Conservation (phyloP, 495 filamentous ascomycete genomes). For the Amorphotheca resinae region DNA sequence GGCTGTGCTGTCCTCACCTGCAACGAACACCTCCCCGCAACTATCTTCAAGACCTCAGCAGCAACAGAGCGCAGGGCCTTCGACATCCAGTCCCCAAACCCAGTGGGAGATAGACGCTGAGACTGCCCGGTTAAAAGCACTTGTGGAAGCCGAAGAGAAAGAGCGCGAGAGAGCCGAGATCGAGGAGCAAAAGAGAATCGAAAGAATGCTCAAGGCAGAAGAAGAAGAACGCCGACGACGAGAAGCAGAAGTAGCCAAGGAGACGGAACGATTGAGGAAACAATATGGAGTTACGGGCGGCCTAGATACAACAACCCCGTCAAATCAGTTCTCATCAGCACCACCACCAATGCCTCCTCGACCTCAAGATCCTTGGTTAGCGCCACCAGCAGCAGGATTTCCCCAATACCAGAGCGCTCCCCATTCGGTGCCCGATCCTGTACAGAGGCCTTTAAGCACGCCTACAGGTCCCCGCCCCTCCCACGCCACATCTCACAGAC, state of each 20-base stretch:
- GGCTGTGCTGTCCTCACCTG: conserved; percentile 6
- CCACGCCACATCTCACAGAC: background rate
- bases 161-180: conserved; percentile 41
- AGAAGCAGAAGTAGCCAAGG: conserved; percentile 64
- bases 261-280: conserved; percentile 69
- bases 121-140: conserved; percentile 45
- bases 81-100: conserved; percentile 36
- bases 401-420: conserved; percentile 11
- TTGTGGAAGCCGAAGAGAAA: conserved; percentile 41
- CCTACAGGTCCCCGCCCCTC: background rate
- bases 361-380: background rate
- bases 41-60: conserved; percentile 5
- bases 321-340: background rate
- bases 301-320: background rate
- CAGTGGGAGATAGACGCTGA: conserved; percentile 51
- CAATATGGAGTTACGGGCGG: conserved; percentile 45
- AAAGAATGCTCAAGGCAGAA: conserved; percentile 69
- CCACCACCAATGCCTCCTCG: conserved; percentile 7
- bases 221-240: conserved; percentile 51
- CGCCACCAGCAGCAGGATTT: conserved; percentile 2
- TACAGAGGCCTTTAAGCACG: conserved; percentile 15
- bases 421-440: conserved; percentile 8
- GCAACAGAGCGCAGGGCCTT: conserved; percentile 13
- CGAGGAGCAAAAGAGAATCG: conserved; percentile 55
- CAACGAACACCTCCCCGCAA: conserved; percentile 12